Percentiles rank a stretch among this genome's conserved stretches.
Evolutionary conservation across 495 filamentous ascomycete species (phyloP).

Genomic region (Trichoderma asperelloides): DNA sequence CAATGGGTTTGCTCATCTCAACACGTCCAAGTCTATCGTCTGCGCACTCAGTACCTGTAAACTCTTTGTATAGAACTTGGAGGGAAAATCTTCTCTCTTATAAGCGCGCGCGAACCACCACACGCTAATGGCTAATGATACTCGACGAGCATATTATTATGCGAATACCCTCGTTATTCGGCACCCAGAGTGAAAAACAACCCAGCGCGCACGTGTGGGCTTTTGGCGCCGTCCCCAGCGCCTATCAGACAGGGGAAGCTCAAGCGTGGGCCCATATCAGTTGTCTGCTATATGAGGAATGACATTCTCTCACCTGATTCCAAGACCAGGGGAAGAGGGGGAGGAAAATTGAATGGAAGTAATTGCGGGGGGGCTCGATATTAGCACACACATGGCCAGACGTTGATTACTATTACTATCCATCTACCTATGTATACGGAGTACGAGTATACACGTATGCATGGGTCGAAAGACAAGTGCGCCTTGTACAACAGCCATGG

Average conservation of each 20-base stretch:
- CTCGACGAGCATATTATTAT: too few relatives aligned
- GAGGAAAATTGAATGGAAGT: background rate
- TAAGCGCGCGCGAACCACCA: too few relatives aligned
- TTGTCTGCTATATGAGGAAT: background rate
- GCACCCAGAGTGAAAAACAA: background rate
- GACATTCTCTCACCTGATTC: conserved; percentile 5
- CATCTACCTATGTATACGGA: background rate
- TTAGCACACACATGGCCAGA: background rate
- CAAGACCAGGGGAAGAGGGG: conserved; percentile 1
- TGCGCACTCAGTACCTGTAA: too few relatives aligned
- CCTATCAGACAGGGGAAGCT: background rate
- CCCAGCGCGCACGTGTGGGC: background rate
- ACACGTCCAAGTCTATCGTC: too few relatives aligned
- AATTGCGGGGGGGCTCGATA: background rate
- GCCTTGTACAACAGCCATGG: background rate
- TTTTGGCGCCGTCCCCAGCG: background rate
- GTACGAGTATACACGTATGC: too few relatives aligned
- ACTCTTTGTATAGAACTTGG: too few relatives aligned
- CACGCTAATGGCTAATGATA: too few relatives aligned
- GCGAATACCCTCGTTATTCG: background rate
- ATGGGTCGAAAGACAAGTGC: background rate
- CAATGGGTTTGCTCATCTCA: too few relatives aligned
- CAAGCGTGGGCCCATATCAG: background rate
- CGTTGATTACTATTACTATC: background rate
- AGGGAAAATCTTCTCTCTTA: too few relatives aligned